Base-by-base conservation (phyloP, 495 filamentous ascomycete species). In the Penicillium antarcticum region DNA sequence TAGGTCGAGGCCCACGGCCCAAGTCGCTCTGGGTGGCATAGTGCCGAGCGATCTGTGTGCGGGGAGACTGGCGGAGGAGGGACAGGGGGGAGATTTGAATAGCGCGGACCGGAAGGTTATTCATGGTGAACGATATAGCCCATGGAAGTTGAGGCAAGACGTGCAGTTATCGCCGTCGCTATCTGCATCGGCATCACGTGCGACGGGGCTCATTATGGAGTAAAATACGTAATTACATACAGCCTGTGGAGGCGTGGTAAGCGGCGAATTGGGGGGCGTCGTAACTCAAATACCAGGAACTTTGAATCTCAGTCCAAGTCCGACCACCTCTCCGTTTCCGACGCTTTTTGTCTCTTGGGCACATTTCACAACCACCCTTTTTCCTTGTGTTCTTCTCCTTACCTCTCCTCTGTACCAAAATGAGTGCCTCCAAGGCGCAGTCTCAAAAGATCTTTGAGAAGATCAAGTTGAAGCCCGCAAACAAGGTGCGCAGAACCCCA, bases 381-480 rank as follows among this genome's bases (percentile, higher is more conserved):
- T 42, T 33, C 35, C 31, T 45, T 38, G 9, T 60, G 40, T 26
- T 23, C 40, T 26, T 17, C 38, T 18, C 51, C 40, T 34, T 46
- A 46, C 41, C 16, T 24, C 29, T 45, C 33, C 18, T 51, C 49
- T 19, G 38, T 21, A 14, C 24, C 76, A 83, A 62, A 36, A 76
- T 97, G 92, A 88, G 83, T 71, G 94, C 94, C 67, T 86, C 89
- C 26, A 98, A 97, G 81, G 84, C 91, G 65, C 80, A 96, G 76
- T 95, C 91, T 68, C 88, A 95, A 71, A 92, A 91, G 75, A 89
- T 97, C 66, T 98, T 98, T 74, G 90, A 95, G 83, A 97, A 96
- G 79, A 77, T 97, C 68, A 95, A 92, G 77, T 75, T 85, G 42
- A 95, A 96, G 69, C 82, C 86, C 55, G 91, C 91, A 52, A 98